Percentiles rank a stretch among this genome's conserved stretches.
Evolutionary conservation across 2,329 filamentous ascomycete species (phyloP).

Genomic region (Trichoderma atroviride): DNA sequence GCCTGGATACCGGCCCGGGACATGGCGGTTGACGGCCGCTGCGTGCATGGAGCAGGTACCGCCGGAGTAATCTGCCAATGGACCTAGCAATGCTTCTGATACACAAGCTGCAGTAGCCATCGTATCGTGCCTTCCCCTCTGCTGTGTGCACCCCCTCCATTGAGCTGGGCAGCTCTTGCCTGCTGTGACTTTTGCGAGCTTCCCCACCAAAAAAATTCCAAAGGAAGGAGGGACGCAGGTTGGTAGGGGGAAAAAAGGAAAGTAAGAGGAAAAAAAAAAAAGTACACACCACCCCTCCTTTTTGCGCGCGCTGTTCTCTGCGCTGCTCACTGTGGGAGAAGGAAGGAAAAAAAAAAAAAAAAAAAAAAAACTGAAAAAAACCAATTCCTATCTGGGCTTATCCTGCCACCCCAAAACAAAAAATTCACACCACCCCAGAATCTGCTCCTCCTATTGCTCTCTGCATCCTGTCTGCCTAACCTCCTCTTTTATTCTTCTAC

Average conservation of each 20-base stretch:
- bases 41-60: constrained; percentile 17
- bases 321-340: constrained; percentile 1
- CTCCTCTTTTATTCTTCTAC: constrained; percentile 34
- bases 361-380: background rate
- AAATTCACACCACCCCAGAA: constrained; percentile 27
- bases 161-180: constrained; percentile 15
- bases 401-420: constrained; percentile 27
- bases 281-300: constrained; percentile 12
- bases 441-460: constrained; percentile 25
- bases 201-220: background rate
- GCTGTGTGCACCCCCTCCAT: constrained; percentile 20
- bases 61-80: background rate
- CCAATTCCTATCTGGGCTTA: constrained; percentile 22
- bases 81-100: constrained; percentile 15
- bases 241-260: background rate
- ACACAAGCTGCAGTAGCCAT: constrained; percentile 24
- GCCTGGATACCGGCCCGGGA: constrained; percentile 12
- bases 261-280: background rate
- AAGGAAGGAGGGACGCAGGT: constrained; percentile 15
- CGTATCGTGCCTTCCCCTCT: constrained; percentile 20
- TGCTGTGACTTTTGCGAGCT: constrained; percentile 9
- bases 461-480: constrained; percentile 28
- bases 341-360: background rate
- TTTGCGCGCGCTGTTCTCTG: constrained; percentile 14
- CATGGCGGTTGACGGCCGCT: background rate